Conservation (phyloP, 2,329 filamentous ascomycete genomes). For the Alternaria novae-zelandiae region DNA sequence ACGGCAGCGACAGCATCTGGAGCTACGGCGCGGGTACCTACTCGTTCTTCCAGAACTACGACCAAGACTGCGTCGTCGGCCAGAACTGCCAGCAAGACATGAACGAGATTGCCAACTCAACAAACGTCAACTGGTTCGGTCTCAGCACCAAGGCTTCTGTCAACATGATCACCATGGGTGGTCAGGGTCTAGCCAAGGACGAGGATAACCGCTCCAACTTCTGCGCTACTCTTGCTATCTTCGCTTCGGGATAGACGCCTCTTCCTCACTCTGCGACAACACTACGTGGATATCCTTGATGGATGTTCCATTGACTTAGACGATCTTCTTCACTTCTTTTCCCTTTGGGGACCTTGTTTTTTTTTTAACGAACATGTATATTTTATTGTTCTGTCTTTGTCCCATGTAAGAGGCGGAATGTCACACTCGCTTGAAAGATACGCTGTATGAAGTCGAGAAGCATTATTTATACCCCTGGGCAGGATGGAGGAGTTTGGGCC, state of each 20-base stretch:
- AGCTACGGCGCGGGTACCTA: constrained; percentile 60
- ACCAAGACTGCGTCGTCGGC: constrained; percentile 54
- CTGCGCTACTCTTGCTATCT: constrained; percentile 55
- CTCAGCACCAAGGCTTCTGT: constrained; percentile 57
- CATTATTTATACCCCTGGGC: constrained; percentile 21
- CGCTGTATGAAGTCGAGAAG: constrained; percentile 5
- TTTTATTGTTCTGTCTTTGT: constrained; percentile 15
- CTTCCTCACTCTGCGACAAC: background rate
- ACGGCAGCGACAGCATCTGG: constrained; percentile 49
- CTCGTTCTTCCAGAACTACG: constrained; percentile 66
- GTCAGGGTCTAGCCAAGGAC: constrained; percentile 47
- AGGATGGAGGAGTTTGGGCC: constrained; percentile 10
- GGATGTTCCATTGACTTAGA: constrained; percentile 7
- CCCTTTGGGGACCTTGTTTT: constrained; percentile 7
- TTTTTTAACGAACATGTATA: constrained; percentile 31
- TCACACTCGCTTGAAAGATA: constrained; percentile 19
- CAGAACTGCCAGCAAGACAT: constrained; percentile 61
- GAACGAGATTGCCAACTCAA: constrained; percentile 52
- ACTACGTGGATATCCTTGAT: constrained; percentile 14
- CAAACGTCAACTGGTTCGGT: constrained; percentile 55
- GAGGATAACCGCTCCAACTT: constrained; percentile 57
- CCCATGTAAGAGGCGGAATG: constrained; percentile 8
- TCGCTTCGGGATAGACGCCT: constrained; percentile 30
- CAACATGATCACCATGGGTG: constrained; percentile 55
- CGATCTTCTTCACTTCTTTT: constrained; percentile 27